Percentiles rank a stretch among this genome's conserved stretches.
phyloP scores from a whole-genome alignment of 495 filamentous ascomycete species.

The Poronia punctata region DNA sequence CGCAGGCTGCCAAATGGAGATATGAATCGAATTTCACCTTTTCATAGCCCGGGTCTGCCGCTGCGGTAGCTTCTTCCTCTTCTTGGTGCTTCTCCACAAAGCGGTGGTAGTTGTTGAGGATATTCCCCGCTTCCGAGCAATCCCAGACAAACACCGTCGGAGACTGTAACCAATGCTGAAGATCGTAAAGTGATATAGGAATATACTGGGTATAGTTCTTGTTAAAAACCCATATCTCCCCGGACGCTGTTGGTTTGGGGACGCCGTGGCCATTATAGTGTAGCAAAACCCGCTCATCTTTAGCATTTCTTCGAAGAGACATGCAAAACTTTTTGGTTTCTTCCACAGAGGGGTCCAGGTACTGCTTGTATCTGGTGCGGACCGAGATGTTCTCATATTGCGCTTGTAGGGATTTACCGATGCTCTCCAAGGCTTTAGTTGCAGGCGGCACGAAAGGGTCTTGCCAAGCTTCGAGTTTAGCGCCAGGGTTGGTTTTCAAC shows the following conservation, averaged over 20 bases:
- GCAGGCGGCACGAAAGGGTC: conserved; percentile 77
- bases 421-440: conserved; percentile 82
- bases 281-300: conserved; percentile 89
- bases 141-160: conserved; percentile 97
- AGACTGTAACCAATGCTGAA: conserved; percentile 92
- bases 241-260: conserved; percentile 90
- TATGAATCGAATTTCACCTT: conserved; percentile 57
- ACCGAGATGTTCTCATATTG: conserved; percentile 95
- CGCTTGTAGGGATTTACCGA: conserved; percentile 88
- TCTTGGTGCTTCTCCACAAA: conserved; percentile 91
- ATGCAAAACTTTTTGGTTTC: conserved; percentile 94
- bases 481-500: conserved; percentile 83
- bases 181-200: conserved; percentile 88
- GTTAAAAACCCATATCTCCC: conserved; percentile 99
- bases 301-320: conserved; percentile 80
- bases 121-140: conserved; percentile 91
- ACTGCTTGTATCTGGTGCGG: conserved; percentile 91
- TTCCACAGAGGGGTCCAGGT: conserved; percentile 91
- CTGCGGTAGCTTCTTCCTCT: conserved; percentile 66
- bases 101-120: conserved; percentile 86
- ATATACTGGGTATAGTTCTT: conserved; percentile 99
- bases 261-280: conserved; percentile 99
- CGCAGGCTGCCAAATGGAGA: conserved; percentile 91
- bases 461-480: conserved; percentile 94
- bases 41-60: conserved; percentile 65